phyloP scores from a whole-genome alignment of 2,329 filamentous ascomycete genomes.

The Hansfordia pulvinata region DNA sequence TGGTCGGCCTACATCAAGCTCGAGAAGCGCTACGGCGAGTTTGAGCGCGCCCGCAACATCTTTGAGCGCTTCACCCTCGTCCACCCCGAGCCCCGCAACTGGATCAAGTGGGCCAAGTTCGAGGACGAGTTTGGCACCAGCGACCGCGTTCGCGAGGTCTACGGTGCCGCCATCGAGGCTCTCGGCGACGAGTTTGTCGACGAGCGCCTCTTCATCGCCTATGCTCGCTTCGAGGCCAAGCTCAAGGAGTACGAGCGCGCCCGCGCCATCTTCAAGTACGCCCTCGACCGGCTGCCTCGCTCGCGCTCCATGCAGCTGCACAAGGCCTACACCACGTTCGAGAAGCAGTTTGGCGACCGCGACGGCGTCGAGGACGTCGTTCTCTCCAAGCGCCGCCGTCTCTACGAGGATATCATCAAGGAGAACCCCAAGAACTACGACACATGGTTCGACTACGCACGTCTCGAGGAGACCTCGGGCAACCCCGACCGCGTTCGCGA shows the following conservation, averaged over 20 bases:
- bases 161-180: conserved; percentile 74
- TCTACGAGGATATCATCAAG: conserved; percentile 89
- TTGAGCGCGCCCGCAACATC: conserved; percentile 76
- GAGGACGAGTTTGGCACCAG: conserved; percentile 92
- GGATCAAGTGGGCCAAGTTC: conserved; percentile 98
- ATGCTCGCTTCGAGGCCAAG: conserved; percentile 88
- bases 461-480: conserved; percentile 74
- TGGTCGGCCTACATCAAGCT: conserved; percentile 96
- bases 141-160: conserved; percentile 84
- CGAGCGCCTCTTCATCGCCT: conserved; percentile 88
- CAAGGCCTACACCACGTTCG: conserved; percentile 91
- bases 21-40: conserved; percentile 90
- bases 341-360: conserved; percentile 91
- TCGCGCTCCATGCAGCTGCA: conserved; percentile 77
- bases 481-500: conserved; percentile 78
- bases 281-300: conserved; percentile 78
- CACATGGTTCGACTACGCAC: conserved; percentile 89
- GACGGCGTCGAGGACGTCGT: conserved; percentile 95
- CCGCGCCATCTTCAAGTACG: conserved; percentile 92
- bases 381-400: conserved; percentile 78
- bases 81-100: conserved; percentile 88
- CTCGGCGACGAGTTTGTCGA: conserved; percentile 93
- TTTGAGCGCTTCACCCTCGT: conserved; percentile 85
- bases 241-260: conserved; percentile 91
- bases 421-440: conserved; percentile 97